Conservation (phyloP, 164 flowering plant genomes). For the Kalanchoe fedtschenkoi region DNA sequence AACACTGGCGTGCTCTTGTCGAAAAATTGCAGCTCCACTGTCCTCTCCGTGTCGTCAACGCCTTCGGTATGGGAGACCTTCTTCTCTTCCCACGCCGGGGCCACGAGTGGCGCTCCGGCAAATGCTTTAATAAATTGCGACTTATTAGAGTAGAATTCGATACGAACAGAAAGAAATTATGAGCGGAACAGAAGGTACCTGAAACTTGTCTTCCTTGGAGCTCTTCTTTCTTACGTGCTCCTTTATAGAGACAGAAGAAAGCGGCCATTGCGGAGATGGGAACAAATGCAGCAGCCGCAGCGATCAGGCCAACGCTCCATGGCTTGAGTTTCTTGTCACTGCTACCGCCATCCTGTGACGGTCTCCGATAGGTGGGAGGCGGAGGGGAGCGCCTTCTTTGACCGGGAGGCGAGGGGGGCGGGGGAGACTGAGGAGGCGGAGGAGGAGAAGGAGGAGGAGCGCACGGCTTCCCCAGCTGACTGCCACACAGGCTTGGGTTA, state of each 20-base stretch:
- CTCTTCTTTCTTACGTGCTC: conserved; percentile 8
- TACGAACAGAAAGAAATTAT: not conserved
- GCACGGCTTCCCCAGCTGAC: conserved; percentile 22
- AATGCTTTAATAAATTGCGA: not conserved
- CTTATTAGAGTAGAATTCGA: too few relatives aligned
- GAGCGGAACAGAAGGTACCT: conserved; percentile 13
- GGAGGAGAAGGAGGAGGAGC: conserved; percentile 18
- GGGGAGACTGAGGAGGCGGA: conserved; percentile 12
- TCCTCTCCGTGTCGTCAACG: conserved; percentile 25
- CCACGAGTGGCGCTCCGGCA: not conserved
- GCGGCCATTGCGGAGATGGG: conserved; percentile 17
- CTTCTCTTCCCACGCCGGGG: conserved; percentile 11
- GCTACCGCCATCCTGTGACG: not conserved
- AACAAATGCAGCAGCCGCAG: conserved; percentile 25
- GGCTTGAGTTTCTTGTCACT: conserved; percentile 9
- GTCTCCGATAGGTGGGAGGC: not conserved
- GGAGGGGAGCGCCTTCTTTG: not conserved
- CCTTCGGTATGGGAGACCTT: conserved; percentile 11
- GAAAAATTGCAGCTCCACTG: conserved; percentile 28
- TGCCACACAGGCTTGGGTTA: conserved; percentile 43
- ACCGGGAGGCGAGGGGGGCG: conserved; percentile 9
- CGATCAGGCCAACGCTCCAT: conserved; percentile 33
- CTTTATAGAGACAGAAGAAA: conserved; percentile 22
- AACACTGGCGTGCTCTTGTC: conserved; percentile 26
- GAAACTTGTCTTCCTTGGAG: conserved; percentile 8